Evolutionary conservation across 139 green algal species (phyloP).

Genomic region (Nannochloris sp.): DNA sequence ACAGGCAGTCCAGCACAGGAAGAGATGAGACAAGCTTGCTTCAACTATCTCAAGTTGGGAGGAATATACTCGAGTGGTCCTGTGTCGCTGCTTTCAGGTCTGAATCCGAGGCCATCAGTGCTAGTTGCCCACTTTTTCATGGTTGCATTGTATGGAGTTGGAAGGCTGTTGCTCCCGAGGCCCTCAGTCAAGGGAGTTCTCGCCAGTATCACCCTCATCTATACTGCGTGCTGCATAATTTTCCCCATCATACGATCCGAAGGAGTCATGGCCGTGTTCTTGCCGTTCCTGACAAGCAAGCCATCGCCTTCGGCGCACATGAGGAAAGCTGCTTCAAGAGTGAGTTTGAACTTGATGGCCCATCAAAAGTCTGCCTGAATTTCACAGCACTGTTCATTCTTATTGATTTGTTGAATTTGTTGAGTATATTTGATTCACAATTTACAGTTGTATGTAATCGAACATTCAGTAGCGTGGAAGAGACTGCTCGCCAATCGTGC

Average conservation of each 20-base stretch:
- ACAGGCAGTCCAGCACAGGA: conserved; percentile 67
- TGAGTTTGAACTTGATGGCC: background rate
- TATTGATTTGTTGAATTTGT: no score
- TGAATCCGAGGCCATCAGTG: conserved; percentile 78
- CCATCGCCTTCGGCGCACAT: conserved; percentile 15
- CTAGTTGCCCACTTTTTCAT: conserved; percentile 97
- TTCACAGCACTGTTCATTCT: background rate
- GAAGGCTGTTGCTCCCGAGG: conserved; percentile 70
- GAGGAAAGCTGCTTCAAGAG: conserved; percentile 7
- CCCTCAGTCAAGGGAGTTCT: conserved; percentile 60
- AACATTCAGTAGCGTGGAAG: no score
- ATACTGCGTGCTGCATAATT: conserved; percentile 71
- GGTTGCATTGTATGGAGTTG: conserved; percentile 83
- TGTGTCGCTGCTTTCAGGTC: conserved; percentile 77
- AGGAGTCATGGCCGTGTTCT: conserved; percentile 62
- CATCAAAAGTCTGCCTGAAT: background rate
- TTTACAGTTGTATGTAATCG: no score
- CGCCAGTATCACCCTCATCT: conserved; percentile 46
- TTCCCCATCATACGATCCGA: conserved; percentile 74
- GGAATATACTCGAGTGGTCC: conserved; percentile 72
- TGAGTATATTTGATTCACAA: no score
- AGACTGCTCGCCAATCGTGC: no score
- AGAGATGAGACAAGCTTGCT: conserved; percentile 94
- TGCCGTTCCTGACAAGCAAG: conserved; percentile 51
- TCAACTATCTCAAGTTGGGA: conserved; percentile 90